Evolutionary conservation across 176 grass and related monocot species (phyloP).

Genomic region (Phragmites australis): DNA sequence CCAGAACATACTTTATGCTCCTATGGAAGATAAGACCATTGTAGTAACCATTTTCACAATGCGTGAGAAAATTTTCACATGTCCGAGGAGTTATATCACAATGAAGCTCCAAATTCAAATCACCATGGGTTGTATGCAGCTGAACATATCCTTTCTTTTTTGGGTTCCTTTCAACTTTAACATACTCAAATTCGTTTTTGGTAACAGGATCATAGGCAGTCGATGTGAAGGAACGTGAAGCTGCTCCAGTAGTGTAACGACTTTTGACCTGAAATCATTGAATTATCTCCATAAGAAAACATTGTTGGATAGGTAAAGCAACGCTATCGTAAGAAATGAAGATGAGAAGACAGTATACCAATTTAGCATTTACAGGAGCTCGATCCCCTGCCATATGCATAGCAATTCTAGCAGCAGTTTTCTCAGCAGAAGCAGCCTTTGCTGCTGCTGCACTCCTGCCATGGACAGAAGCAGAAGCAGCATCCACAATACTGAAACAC

Average conservation of each 20-base stretch:
- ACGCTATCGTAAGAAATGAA: neutral
- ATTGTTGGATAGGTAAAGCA: neutral
- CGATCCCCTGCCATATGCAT: constrained; percentile 90
- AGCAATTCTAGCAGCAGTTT: constrained; percentile 89
- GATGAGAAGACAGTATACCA: constrained; percentile 57
- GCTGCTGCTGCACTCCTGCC: constrained; percentile 90
- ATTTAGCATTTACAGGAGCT: constrained; percentile 85
- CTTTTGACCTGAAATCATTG: constrained; percentile 85
- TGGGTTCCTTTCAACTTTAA: constrained; percentile 92
- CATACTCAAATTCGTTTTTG: constrained; percentile 84
- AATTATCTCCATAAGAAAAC: constrained; percentile 30
- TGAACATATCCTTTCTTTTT: constrained; percentile 99
- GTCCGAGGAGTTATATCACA: constrained; percentile 90
- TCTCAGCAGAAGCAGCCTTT: constrained; percentile 79
- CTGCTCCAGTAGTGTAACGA: constrained; percentile 82
- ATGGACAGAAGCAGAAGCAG: constrained; percentile 94
- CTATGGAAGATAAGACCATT: constrained; percentile 90
- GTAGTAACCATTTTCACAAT: constrained; percentile 98
- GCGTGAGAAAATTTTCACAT: constrained; percentile 96
- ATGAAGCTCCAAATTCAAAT: constrained; percentile 95
- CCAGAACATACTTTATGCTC: constrained; percentile 68
- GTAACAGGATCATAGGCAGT: constrained; percentile 95
- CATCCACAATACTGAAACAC: constrained; percentile 97
- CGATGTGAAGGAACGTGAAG: constrained; percentile 94
- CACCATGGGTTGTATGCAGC: constrained; percentile 90